Evolutionary conservation across 139 green algal species (phyloP).

Genomic region (Axilococcus clingmanii): DNA sequence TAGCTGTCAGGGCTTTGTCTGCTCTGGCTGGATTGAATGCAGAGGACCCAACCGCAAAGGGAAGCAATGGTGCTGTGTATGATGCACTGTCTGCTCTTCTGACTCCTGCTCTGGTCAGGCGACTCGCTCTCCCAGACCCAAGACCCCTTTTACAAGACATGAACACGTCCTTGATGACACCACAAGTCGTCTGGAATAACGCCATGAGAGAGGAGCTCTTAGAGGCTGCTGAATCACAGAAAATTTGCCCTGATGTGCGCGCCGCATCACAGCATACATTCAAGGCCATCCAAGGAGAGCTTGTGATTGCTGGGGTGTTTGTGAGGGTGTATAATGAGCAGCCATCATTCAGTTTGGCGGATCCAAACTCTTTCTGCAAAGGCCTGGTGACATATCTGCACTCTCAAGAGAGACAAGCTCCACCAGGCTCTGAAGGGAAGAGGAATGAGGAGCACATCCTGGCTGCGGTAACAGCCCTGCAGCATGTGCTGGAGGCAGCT

Average conservation of each 20-base stretch:
- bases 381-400: conserved; percentile 43
- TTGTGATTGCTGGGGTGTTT: conserved; percentile 78
- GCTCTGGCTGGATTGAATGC: conserved; percentile 43
- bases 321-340: conserved; percentile 75
- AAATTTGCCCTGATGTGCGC: too few relatives aligned
- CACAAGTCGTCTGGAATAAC: conserved; percentile 79
- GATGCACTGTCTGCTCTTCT: conserved; percentile 57
- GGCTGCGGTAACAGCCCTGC: conserved; percentile 33
- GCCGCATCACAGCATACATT: too few relatives aligned
- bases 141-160: conserved; percentile 55
- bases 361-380: conserved; percentile 67
- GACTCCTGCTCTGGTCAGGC: conserved; percentile 60
- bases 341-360: conserved; percentile 37
- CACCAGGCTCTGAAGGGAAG: not conserved
- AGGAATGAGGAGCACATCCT: conserved; percentile 22
- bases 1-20: conserved; percentile 56
- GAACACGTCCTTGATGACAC: conserved; percentile 44
- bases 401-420: not conserved
- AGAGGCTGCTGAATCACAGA: conserved; percentile 31
- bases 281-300: conserved; percentile 55
- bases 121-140: conserved; percentile 49
- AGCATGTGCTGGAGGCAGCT: conserved; percentile 41
- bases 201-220: conserved; percentile 73
- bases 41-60: conserved; percentile 9
- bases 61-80: conserved; percentile 8